Conservation (phyloP, 108 stramenopile genomes). For the Epipyxis sp. region DNA sequence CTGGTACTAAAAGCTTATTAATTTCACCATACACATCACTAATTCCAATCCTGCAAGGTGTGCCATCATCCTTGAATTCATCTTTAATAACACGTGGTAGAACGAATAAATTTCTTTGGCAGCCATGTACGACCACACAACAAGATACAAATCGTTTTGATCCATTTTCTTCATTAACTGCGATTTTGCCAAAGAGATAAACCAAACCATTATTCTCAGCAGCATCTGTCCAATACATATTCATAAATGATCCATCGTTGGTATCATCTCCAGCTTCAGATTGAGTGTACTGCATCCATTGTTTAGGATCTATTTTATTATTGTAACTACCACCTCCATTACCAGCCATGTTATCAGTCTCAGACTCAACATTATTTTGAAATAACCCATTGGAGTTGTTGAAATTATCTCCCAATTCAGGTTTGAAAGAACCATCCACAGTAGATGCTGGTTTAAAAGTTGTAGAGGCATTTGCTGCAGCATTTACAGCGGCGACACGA, state of each 20-base stretch:
- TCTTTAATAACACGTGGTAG: slow-evolving; percentile 64
- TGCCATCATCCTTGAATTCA: slow-evolving; percentile 17
- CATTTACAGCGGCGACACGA: no score
- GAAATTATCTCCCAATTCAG: no score
- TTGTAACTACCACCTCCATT: no score
- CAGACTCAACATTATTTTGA: no score
- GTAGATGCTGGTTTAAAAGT: no score
- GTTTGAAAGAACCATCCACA: no score
- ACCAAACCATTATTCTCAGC: slow-evolving; percentile 79
- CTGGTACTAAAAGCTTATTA: slow-evolving; percentile 49
- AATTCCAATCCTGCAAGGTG: slow-evolving; percentile 56
- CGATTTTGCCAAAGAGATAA: slow-evolving; percentile 87
- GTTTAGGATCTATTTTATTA: slow-evolving; percentile 43
- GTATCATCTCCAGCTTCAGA: slow-evolving; percentile 44
- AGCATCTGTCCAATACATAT: slow-evolving; percentile 93
- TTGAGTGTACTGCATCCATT: slow-evolving; percentile 36
- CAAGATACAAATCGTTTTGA: slow-evolving; percentile 65
- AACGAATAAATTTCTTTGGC: slow-evolving; percentile 81
- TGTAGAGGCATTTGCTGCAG: no score
- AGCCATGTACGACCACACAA: slow-evolving; percentile 75
- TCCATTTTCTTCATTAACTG: slow-evolving; percentile 30
- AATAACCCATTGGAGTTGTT: no score
- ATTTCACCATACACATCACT: slow-evolving; percentile 73
- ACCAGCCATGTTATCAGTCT: no score
- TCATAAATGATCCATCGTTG: slow-evolving; percentile 63